Base-by-base conservation (phyloP, 768 basidiomycete genomes). In the Xanthoconium purpureum region DNA sequence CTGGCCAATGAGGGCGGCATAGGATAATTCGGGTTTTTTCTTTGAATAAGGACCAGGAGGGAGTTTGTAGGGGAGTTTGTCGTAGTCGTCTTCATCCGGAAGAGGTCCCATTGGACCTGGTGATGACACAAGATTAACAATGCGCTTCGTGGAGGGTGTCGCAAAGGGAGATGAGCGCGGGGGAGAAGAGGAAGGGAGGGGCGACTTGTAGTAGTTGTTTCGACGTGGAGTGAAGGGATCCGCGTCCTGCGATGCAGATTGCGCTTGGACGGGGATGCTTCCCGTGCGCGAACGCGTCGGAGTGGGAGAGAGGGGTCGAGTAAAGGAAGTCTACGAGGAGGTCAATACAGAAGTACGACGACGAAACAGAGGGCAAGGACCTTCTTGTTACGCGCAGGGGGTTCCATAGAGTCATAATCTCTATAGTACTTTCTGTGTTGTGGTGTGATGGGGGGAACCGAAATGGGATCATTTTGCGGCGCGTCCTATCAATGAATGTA, bases 1-100 rank as follows among this genome's bases (percentile, higher is more conserved):
- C 64, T 96, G 94, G 2, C 96, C 96, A 60, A 98, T 94, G 46
- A 98, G 83, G 3, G 94, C 95, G 6, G 97, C 95, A 66, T 98
- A 98, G 3, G 94, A 94, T 38, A 84, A 83, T 47, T 89, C 84
- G 0, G 97, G 97, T 68, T 94, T 92, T 52, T 78, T 79, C 37
- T 75, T 74, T 13, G 88, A 85, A 67, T 94, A 92, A 3, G 93
- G 92, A 29, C 93, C 92, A 5, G 87, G 82, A 1, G 95, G 95
- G 1, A 97, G 80, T 52, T 71, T 83, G 68, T 87, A 92, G 4
- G 91, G 90, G 42, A 88, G 74, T 28, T 75, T 77, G 47, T 84
- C 84, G 42, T 85, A 84, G 50, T 85, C 84, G 20, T 83, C 82
- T 67, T 88, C 85, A 37, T 78, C 73, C 13, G 86, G 86, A 45